These are phyloP conservation scores for Geum urbanum DNA, from an alignment of 306 rosid genomes.

Conservation along the genomic window DNA sequence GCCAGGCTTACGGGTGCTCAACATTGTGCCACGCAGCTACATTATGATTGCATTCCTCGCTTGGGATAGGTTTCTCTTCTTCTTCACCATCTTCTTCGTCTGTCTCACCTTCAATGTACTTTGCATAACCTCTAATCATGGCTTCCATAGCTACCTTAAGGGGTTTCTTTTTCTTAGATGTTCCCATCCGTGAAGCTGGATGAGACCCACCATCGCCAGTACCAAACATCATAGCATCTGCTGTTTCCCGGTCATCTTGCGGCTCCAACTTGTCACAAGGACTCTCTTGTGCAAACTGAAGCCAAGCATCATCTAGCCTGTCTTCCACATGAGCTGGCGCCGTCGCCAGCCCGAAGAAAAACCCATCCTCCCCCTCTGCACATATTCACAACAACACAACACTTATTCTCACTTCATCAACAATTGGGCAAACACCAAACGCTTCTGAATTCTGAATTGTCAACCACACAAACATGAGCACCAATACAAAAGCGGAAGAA, in stretches of 20 bases:
- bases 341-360: constrained; percentile 91
- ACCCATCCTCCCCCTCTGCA: constrained; percentile 58
- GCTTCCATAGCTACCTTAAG: constrained; percentile 89
- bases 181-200: constrained; percentile 30
- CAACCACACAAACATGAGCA: background rate
- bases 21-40: constrained; percentile 98
- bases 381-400: background rate
- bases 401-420: background rate
- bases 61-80: constrained; percentile 27
- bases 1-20: constrained; percentile 66
- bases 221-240: constrained; percentile 62
- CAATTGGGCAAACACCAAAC: background rate
- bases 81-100: constrained; percentile 35
- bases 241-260: constrained; percentile 33
- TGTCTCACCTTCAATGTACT: constrained; percentile 37
- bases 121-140: constrained; percentile 75
- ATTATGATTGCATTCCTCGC: constrained; percentile 45
- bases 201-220: constrained; percentile 78
- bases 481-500: too few species aligned
- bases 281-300: constrained; percentile 70
- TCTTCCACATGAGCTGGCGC: constrained; percentile 99
- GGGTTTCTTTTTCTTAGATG: constrained; percentile 46
- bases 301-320: constrained; percentile 86
- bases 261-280: constrained; percentile 33
- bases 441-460: background rate